Conservation (phyloP, 495 filamentous ascomycete species). For the Articulospora tetracladia region DNA sequence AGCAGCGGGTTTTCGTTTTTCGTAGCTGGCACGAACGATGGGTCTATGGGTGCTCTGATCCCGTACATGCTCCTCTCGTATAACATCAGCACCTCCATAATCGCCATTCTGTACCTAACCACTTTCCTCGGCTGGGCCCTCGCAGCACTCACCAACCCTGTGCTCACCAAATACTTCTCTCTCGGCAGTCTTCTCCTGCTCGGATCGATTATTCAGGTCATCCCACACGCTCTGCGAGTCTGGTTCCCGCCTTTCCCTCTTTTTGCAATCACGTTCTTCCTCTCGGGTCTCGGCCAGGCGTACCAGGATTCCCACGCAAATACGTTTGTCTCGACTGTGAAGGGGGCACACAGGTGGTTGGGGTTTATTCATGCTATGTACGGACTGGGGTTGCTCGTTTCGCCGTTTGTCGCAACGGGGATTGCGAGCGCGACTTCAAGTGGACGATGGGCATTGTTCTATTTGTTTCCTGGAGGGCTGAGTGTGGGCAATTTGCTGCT, state of each 20-base stretch:
- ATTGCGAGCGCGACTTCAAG: constrained; percentile 30
- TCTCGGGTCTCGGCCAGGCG: constrained; percentile 45
- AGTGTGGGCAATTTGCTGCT: constrained; percentile 36
- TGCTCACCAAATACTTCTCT: constrained; percentile 38
- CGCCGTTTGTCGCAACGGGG: constrained; percentile 45
- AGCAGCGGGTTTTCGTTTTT: constrained; percentile 50
- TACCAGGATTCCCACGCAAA: constrained; percentile 53
- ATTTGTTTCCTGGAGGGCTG: constrained; percentile 38
- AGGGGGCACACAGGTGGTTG: constrained; percentile 48
- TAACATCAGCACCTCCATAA: constrained; percentile 39
- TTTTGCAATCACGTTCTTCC: constrained; percentile 43
- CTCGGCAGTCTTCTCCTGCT: constrained; percentile 44
- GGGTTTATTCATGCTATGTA: constrained; percentile 55
- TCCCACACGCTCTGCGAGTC: constrained; percentile 42
- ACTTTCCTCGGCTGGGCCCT: constrained; percentile 5
- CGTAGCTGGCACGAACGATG: constrained; percentile 50
- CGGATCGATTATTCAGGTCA: constrained; percentile 43
- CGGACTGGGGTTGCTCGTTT: constrained; percentile 45
- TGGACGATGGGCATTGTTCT: constrained; percentile 40
- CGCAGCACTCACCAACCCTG: constrained; percentile 22
- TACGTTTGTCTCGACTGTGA: constrained; percentile 41
- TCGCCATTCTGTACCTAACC: constrained; percentile 43
- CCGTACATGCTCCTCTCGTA: constrained; percentile 49
- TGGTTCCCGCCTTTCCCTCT: constrained; percentile 46
- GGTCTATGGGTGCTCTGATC: constrained; percentile 48